Evolutionary conservation across 176 grass and related monocot genomes (phyloP), one percentile per base, ranked within the genome.

Genomic region (Musa beccarii): DNA sequence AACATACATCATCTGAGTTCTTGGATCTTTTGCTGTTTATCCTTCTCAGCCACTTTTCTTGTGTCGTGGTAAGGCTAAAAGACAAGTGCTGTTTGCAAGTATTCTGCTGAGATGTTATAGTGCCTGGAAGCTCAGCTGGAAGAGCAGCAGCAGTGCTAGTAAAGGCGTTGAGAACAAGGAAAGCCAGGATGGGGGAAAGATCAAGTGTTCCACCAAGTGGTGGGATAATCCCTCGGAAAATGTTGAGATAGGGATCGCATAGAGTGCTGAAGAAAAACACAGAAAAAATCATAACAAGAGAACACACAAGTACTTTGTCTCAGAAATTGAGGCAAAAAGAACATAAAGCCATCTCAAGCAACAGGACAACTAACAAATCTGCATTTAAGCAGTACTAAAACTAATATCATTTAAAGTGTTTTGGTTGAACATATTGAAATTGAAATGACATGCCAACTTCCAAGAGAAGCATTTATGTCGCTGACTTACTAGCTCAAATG

Each of bases 221-320:
- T 26, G 95, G 95, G 84, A 99, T 87, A 81, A 99, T 87, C 75
- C 95, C 95, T 52, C 95, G 90, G 80, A 99, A 98, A 78, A 99
- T 84, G 84, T 99, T 99, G 56, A 99, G 84, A 80, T 99, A 99
- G 49, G 95, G 95, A 71, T 99, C 95, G 62, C 93, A 97, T 54
- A 97, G n/a, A 24, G 85, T 88, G 88, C 93, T 97, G 93, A 2
- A 89, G 89, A 20, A 96, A 79, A 88, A 72, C 49, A 71, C 28
- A 80, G 69, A 69, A 54, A 13, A 28, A 53, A 67, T n/a, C 2
- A 10, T 43, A 17, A 34, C 14, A 69, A 70, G 22, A 14, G 92
- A 81, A 84, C 92, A 8, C 34, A 7, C 51, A 19, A 26, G 7
- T 25, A 9, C 34, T 43, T 43, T 43, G 34, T 43, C 53, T 43